A percentile compares a stretch with the other conserved stretches of the same genome.
phyloP scores from a whole-genome alignment of 768 basidiomycete genomes.

The Trichaptum fuscoviolaceum region DNA sequence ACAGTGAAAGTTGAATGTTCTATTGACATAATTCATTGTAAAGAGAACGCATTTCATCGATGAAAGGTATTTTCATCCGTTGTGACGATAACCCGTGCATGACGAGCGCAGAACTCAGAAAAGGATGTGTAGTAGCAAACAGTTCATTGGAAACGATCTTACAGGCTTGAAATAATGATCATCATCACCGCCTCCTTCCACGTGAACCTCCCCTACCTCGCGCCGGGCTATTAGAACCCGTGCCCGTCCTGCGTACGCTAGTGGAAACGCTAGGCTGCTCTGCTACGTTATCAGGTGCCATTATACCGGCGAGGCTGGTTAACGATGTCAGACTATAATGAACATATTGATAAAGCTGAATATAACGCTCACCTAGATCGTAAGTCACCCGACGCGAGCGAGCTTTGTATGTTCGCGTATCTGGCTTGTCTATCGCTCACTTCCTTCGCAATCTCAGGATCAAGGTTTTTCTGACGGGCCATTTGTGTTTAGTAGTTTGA shows the following conservation, averaged over 20 bases:
- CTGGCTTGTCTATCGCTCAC: constrained; percentile 57
- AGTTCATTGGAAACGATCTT: not conserved
- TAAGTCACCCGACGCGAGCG: constrained; percentile 53
- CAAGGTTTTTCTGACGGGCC: constrained; percentile 54
- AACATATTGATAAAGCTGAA: not conserved
- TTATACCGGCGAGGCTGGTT: not conserved
- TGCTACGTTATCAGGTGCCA: not conserved
- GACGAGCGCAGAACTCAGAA: not conserved
- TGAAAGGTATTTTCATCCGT: too few species aligned
- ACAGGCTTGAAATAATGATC: not conserved
- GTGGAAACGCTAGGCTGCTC: not conserved
- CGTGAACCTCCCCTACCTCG: not conserved
- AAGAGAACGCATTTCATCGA: too few species aligned
- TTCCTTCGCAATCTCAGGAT: constrained; percentile 63
- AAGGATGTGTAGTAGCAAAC: not conserved
- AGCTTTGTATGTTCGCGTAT: constrained; percentile 48
- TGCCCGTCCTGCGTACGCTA: not conserved
- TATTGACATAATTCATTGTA: too few species aligned
- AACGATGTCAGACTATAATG: not conserved
- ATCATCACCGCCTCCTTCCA: not conserved
- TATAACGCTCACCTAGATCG: constrained; percentile 43
- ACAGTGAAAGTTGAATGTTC: too few species aligned
- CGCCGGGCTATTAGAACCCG: not conserved
- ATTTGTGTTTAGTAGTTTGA: not conserved
- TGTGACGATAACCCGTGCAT: not conserved